Base-by-base conservation (phyloP, 139 green algal species). In the Limnomonas spitsbergensis region DNA sequence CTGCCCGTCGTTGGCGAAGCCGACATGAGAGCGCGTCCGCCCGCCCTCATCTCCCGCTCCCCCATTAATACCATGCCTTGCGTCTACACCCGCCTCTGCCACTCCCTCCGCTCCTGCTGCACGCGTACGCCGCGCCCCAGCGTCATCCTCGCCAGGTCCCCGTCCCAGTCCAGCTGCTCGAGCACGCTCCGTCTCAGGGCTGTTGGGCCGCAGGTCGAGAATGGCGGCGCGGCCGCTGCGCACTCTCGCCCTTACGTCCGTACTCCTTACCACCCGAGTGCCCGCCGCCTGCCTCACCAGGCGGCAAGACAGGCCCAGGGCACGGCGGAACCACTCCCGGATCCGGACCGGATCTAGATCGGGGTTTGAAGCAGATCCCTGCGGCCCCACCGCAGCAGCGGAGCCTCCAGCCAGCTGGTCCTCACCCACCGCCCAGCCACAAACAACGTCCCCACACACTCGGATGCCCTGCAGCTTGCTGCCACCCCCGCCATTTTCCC, bases 1-100 rank as follows among this genome's bases (percentile, higher is more conserved):
- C 80, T 96, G 91, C 6, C 83, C 92, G 47, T 97, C 91, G 70
- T 97, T 97, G 4, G 93, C 90, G 85, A 97, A 97, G 29, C 87
- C 83, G 1, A 90, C 42, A 14, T 38, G 31, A 26, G 69, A 27
- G 2, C 1, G 3, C 14, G 34, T 2, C 24, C 31, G 31, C 2
- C 69, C 27, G 24, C 27, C 61, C 9, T 7, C 61, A 34, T 37
- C 61, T 72, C 61, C 27, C 20, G 47, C 47, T 61, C 14, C 20
- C 14, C 47, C 14, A 61, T 61, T 61, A 20, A 61, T 61, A n/a
- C n/a, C n/a, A n/a, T n/a, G n/a, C n/a, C n/a, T n/a, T n/a, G n/a
- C n/a, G n/a, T n/a, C n/a, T n/a, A n/a, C n/a, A n/a, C n/a, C n/a
- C 14, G 14, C 14, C 14, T 61, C 47, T 14, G 47, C 47, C 14